These are phyloP conservation scores for Plasmopara muralis DNA, from an alignment of 352 stramenopile genomes.

Conservation along the genomic window DNA sequence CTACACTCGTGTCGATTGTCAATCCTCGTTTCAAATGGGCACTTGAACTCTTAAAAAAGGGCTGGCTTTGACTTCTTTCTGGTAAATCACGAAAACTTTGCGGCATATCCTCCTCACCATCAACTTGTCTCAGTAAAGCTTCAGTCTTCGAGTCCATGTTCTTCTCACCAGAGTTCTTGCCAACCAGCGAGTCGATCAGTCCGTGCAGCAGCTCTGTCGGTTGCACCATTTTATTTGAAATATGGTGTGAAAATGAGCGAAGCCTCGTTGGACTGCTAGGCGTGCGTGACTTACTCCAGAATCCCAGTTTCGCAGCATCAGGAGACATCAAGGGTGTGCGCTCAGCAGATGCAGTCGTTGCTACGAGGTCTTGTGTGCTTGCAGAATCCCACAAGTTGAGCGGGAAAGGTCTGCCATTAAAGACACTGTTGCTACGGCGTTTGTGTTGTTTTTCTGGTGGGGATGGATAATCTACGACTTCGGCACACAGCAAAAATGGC, in stretches of 20 bases:
- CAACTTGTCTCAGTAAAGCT: slow-evolving; percentile 26
- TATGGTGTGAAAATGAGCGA: slow-evolving; percentile 67
- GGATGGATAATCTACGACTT: slow-evolving; percentile 67
- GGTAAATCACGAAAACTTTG: slow-evolving; percentile 19
- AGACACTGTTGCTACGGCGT: slow-evolving; percentile 42
- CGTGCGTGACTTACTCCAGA: slow-evolving; percentile 75
- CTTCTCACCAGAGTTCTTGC: slow-evolving; percentile 43
- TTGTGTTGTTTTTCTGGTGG: slow-evolving; percentile 27
- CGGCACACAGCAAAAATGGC: slow-evolving; percentile 66
- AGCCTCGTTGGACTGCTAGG: slow-evolving; percentile 44
- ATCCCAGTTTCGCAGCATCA: slow-evolving; percentile 59
- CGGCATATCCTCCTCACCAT: slow-evolving; percentile 14
- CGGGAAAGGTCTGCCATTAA: slow-evolving; percentile 50
- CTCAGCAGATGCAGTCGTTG: slow-evolving; percentile 25
- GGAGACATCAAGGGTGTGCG: slow-evolving; percentile 42
- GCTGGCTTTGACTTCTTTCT: slow-evolving; percentile 38
- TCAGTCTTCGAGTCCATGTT: slow-evolving; percentile 26
- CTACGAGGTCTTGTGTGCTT: slow-evolving; percentile 27
- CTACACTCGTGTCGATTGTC: slow-evolving; percentile 39
- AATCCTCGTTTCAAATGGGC: slow-evolving; percentile 29
- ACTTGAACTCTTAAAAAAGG: slow-evolving; percentile 25
- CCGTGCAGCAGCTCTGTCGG: slow-evolving; percentile 60
- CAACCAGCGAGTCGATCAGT: slow-evolving; percentile 62
- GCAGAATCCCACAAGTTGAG: slow-evolving; percentile 58
- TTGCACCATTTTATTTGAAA: slow-evolving; percentile 61